These are phyloP conservation scores for Diaporthe capsici DNA, from an alignment of 2,329 filamentous ascomycete genomes.

Conservation along the genomic window DNA sequence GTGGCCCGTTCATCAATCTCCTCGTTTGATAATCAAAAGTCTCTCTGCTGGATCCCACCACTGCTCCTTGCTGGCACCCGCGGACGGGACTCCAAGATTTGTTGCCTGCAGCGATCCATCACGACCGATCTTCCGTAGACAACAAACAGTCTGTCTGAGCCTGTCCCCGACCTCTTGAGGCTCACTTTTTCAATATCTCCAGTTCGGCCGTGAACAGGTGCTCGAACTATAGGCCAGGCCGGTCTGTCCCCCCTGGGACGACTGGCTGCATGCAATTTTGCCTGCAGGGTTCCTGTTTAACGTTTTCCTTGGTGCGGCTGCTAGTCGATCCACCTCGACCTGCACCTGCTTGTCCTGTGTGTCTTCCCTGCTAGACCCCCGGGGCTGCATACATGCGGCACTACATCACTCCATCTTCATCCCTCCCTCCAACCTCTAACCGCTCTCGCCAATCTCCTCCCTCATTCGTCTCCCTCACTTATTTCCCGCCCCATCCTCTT, in stretches of 20 bases:
- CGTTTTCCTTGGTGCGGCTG: conserved; percentile 33
- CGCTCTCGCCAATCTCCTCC: conserved; percentile 35
- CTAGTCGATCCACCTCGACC: conserved; percentile 24
- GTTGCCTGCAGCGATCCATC: background rate
- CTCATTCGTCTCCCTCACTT: conserved; percentile 31
- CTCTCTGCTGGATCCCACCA: background rate
- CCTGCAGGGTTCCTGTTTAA: conserved; percentile 33
- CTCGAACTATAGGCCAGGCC: background rate
- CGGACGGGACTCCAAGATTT: background rate
- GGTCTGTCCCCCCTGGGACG: background rate
- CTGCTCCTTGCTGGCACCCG: background rate
- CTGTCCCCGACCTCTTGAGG: no score
- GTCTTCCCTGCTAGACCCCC: background rate
- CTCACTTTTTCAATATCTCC: background rate
- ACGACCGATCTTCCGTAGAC: background rate
- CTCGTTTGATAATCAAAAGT: conserved; percentile 1
- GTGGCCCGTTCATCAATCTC: background rate
- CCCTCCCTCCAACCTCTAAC: conserved; percentile 30
- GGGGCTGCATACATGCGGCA: conserved; percentile 16
- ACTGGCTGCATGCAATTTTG: conserved; percentile 18
- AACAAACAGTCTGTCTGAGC: background rate
- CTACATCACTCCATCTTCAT: conserved; percentile 26
- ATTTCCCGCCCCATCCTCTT: conserved; percentile 9
- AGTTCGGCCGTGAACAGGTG: background rate
- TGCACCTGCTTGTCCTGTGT: conserved; percentile 10